A percentile compares a stretch with the other conserved stretches of the same genome.
phyloP scores from a whole-genome alignment of 805 yeast genomes.

The Suhomyces emberorum region DNA sequence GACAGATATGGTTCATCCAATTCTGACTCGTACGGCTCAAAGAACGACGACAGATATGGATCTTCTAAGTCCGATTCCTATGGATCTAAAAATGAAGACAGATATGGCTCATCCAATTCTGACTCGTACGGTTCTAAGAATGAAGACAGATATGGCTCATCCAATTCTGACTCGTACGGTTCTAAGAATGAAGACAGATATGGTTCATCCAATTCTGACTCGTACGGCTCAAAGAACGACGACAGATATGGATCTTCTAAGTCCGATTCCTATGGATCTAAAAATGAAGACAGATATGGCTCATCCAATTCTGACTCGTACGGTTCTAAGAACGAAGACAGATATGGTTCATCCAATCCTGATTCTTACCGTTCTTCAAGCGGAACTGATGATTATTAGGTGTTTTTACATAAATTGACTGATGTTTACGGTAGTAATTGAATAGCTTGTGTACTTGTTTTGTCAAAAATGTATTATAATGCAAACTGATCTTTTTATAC shows the following conservation, averaged over 20 bases:
- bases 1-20: conserved; percentile 15
- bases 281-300: conserved; percentile 16
- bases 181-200: conserved; percentile 15
- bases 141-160: conserved; percentile 19
- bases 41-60: conserved; percentile 16
- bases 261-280: conserved; percentile 22
- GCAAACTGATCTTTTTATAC: background rate
- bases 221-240: conserved; percentile 19
- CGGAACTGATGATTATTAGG: conserved; percentile 19
- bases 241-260: conserved; percentile 10
- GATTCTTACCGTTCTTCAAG: conserved; percentile 10
- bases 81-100: conserved; percentile 13
- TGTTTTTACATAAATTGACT: too few relatives aligned
- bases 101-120: conserved; percentile 21
- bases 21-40: conserved; percentile 13
- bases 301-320: conserved; percentile 13
- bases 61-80: conserved; percentile 11
- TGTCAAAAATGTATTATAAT: background rate
- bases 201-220: conserved; percentile 19
- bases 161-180: conserved; percentile 18
- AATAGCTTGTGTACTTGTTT: too few relatives aligned
- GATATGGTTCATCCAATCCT: conserved; percentile 14
- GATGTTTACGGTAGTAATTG: too few relatives aligned
- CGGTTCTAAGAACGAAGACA: conserved; percentile 14
- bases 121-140: conserved; percentile 15